Evolutionary conservation across 345 rosid species (phyloP).

Genomic region (Pistacia vera): DNA sequence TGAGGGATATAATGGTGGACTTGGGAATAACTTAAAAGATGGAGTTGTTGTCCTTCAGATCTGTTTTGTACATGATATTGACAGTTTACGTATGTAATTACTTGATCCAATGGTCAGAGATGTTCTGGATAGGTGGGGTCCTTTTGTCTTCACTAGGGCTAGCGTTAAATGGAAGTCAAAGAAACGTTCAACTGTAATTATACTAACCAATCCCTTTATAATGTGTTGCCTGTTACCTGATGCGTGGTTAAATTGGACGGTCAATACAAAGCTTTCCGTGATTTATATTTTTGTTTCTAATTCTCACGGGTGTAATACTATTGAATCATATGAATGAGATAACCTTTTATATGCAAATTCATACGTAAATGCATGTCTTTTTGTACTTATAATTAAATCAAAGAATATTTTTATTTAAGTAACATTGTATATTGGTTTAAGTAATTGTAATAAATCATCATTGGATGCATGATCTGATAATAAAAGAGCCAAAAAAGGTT

Average conservation of each 20-base stretch:
- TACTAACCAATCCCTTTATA: constrained; percentile 17
- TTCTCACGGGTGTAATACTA: neutral
- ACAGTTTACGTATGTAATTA: neutral
- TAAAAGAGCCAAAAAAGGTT: too few relatives aligned
- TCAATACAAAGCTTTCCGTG: constrained; percentile 6
- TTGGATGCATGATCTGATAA: too few relatives aligned
- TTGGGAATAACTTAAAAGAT: constrained; percentile 27
- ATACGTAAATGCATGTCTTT: neutral
- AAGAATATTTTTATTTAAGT: too few relatives aligned
- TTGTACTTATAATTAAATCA: neutral
- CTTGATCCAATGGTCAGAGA: constrained; percentile 35
- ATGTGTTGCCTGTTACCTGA: neutral
- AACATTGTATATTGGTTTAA: too few relatives aligned
- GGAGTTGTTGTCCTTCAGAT: constrained; percentile 35
- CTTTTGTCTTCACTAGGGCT: neutral
- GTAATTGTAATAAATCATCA: too few relatives aligned
- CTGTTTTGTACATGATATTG: neutral
- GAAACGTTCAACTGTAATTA: constrained; percentile 56
- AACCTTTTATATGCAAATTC: neutral
- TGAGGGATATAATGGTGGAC: constrained; percentile 41
- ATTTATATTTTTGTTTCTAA: neutral
- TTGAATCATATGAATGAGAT: neutral
- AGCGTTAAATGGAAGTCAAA: constrained; percentile 31
- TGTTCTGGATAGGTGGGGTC: neutral
- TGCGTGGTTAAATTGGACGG: constrained; percentile 25